Percentiles rank a stretch among this genome's conserved stretches.
Evolutionary conservation across 2,329 filamentous ascomycete species (phyloP).

Genomic region (Ophiostoma sp.): DNA sequence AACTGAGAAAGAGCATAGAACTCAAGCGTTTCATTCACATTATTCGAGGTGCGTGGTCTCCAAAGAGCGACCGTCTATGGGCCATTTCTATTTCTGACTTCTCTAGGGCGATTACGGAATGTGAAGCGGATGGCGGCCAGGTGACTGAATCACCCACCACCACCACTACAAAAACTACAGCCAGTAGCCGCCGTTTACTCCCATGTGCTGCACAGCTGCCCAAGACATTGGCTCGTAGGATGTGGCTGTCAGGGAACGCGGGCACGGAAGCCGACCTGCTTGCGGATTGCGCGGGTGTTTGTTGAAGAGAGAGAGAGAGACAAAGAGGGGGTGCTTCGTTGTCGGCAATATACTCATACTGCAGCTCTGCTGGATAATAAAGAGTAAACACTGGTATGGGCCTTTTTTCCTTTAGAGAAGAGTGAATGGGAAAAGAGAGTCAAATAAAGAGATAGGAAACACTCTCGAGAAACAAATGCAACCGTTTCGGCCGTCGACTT

Average conservation of each 20-base stretch:
- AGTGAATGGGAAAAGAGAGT: background rate
- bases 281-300: background rate
- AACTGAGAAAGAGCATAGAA: no score
- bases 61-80: background rate
- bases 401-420: background rate
- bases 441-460: background rate
- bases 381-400: background rate
- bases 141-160: background rate
- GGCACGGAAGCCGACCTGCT: background rate
- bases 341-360: background rate
- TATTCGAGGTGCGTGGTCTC: background rate
- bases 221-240: conserved; percentile 6
- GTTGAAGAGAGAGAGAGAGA: background rate
- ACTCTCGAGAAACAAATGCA: background rate
- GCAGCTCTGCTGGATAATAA: background rate
- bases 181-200: background rate
- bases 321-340: background rate
- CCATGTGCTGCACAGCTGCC: conserved; percentile 14
- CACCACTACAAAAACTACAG: background rate
- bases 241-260: background rate
- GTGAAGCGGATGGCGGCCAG: background rate
- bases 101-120: conserved; percentile 5
- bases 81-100: background rate
- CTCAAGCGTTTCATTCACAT: background rate
- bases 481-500: background rate